Percentiles rank a stretch among this genome's conserved stretches.
These are phyloP conservation scores for Alternaria viburni DNA, from an alignment of 2,329 filamentous ascomycete species.

Conservation along the genomic window DNA sequence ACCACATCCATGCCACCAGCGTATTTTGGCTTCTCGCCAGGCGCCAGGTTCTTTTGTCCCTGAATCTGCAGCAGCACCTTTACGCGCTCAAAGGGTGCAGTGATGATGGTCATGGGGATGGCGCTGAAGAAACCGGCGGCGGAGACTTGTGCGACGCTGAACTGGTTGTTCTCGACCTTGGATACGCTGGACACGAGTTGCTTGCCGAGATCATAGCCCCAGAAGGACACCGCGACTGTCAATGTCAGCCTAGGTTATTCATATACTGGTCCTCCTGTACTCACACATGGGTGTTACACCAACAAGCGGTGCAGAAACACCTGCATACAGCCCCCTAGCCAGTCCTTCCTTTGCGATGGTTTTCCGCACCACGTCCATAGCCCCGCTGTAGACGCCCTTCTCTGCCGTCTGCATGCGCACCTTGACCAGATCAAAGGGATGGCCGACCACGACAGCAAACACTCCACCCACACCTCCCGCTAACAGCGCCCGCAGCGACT, in stretches of 20 bases:
- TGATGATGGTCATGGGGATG: conserved; percentile 96
- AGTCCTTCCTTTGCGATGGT: conserved; percentile 87
- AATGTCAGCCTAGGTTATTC: conserved; percentile 6
- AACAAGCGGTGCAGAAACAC: conserved; percentile 90
- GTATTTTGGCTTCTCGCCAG: conserved; percentile 93
- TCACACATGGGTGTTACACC: conserved; percentile 99
- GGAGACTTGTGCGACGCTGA: conserved; percentile 85
- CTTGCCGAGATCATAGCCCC: conserved; percentile 96
- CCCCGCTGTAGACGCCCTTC: conserved; percentile 86
- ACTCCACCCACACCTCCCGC: conserved; percentile 93
- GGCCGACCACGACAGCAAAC: conserved; percentile 89
- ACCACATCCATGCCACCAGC: conserved; percentile 87
- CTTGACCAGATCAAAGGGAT: conserved; percentile 98
- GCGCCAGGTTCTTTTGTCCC: conserved; percentile 82
- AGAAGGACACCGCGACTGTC: conserved; percentile 70
- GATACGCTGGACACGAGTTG: conserved; percentile 76
- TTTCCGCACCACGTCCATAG: conserved; percentile 89
- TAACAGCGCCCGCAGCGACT: conserved; percentile 78
- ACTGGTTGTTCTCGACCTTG: conserved; percentile 70
- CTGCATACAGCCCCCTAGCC: conserved; percentile 84
- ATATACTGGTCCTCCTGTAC: conserved; percentile 47
- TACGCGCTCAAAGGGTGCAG: conserved; percentile 98
- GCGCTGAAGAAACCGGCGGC: conserved; percentile 93
- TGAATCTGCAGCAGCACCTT: conserved; percentile 99
- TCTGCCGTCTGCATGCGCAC: conserved; percentile 96